Evolutionary conservation across 345 rosid genomes (phyloP).

Genomic region (Draba incana): DNA sequence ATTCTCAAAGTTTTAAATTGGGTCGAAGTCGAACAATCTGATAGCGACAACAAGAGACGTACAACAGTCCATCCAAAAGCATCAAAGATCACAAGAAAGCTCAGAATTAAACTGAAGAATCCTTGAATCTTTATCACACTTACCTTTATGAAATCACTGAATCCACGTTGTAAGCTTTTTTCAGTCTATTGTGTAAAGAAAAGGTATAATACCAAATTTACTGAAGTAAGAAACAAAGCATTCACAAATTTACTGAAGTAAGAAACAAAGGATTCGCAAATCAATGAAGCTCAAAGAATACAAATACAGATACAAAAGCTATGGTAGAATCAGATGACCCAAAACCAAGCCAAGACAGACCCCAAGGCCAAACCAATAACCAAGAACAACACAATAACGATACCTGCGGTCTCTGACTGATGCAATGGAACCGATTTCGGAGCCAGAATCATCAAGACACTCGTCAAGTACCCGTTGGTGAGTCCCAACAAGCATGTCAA

Average conservation of each 20-base stretch:
- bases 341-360: slow-evolving; percentile 74
- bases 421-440: slow-evolving; percentile 75
- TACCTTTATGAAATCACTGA: slow-evolving; percentile 6
- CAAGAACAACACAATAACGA: slow-evolving; percentile 77
- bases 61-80: slow-evolving; percentile 74
- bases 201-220: background rate
- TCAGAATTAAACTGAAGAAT: slow-evolving; percentile 78
- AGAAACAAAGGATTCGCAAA: slow-evolving; percentile 29
- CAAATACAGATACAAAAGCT: slow-evolving; percentile 34
- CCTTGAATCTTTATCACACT: slow-evolving; percentile 38
- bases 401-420: slow-evolving; percentile 88
- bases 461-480: slow-evolving; percentile 83
- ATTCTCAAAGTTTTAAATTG: slow-evolving; percentile 77
- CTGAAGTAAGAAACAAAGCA: slow-evolving; percentile 21
- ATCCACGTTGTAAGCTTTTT: slow-evolving; percentile 23
- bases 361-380: slow-evolving; percentile 80
- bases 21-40: slow-evolving; percentile 78
- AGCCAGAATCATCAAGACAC: slow-evolving; percentile 81
- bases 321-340: slow-evolving; percentile 68
- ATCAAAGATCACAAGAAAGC: slow-evolving; percentile 63
- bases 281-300: slow-evolving; percentile 31
- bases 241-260: slow-evolving; percentile 2
- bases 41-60: slow-evolving; percentile 50
- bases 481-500: slow-evolving; percentile 81
- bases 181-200: slow-evolving; percentile 10